Conservation (phyloP, 331 rosid genomes). For the Malus hybrid region DNA sequence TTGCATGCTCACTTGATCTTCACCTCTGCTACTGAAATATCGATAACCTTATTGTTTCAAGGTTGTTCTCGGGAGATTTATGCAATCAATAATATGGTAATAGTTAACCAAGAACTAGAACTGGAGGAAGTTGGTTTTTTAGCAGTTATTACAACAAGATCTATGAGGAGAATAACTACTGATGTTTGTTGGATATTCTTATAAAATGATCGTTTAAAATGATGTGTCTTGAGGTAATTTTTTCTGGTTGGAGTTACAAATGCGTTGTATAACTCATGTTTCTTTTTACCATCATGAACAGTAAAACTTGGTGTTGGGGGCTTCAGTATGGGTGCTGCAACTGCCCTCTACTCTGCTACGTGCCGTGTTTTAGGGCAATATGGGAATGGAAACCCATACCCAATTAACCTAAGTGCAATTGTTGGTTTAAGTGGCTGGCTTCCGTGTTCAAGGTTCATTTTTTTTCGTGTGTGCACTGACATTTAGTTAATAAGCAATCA, state of each 20-base stretch:
- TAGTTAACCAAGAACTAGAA: not conserved
- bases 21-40: not conserved
- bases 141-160: not conserved
- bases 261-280: constrained; percentile 9
- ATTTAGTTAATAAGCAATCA: constrained; percentile 5
- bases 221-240: not conserved
- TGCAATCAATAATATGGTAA: not conserved
- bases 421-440: constrained; percentile 96
- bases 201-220: not conserved
- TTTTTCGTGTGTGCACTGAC: constrained; percentile 15
- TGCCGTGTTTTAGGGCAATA: constrained; percentile 66
- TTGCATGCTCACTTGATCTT: not conserved
- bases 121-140: not conserved
- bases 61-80: not conserved
- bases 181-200: not conserved
- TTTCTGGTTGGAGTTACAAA: not conserved
- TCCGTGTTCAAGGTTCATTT: constrained; percentile 83
- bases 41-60: not conserved
- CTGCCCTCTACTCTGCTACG: constrained; percentile 87
- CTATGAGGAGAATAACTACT: not conserved
- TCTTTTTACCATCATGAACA: constrained; percentile 22
- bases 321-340: constrained; percentile 96
- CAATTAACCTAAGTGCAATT: constrained; percentile 65
- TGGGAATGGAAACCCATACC: constrained; percentile 72
- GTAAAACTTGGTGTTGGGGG: constrained; percentile 94